Conservation (phyloP, 345 rosid genomes). For the Ricinus communis region DNA sequence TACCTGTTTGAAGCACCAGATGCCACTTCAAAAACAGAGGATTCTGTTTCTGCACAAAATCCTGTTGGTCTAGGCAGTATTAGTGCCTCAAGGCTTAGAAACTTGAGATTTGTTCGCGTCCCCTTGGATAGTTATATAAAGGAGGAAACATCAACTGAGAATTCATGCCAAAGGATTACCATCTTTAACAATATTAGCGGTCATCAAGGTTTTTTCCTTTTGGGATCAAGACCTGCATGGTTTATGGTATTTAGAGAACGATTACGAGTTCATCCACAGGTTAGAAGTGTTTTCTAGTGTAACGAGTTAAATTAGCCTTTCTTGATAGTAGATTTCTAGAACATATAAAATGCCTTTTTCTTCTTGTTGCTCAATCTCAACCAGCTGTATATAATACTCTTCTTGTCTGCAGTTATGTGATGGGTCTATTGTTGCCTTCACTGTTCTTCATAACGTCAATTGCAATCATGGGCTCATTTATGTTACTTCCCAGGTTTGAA, state of each 20-base stretch:
- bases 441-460: conserved; percentile 96
- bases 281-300: conserved; percentile 28
- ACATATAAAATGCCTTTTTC: background rate
- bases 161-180: conserved; percentile 62
- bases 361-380: background rate
- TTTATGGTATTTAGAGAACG: conserved; percentile 94
- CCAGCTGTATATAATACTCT: background rate
- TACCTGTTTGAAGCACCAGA: conserved; percentile 83
- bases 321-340: background rate
- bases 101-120: conserved; percentile 70
- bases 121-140: conserved; percentile 75
- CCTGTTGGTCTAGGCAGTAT: conserved; percentile 41
- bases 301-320: conserved; percentile 4
- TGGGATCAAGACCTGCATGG: conserved; percentile 96
- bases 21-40: conserved; percentile 53
- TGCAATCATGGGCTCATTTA: conserved; percentile 94
- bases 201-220: conserved; percentile 88
- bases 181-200: conserved; percentile 82
- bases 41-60: conserved; percentile 43
- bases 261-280: conserved; percentile 97
- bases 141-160: conserved; percentile 66
- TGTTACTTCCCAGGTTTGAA: conserved; percentile 81
- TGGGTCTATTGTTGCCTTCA: conserved; percentile 89
- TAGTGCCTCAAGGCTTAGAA: conserved; percentile 77
- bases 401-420: conserved; percentile 74